A percentile compares a stretch with the other conserved stretches of the same genome.
Conservation (phyloP, 2,329 filamentous ascomycete genomes). For the Acarospora socialis region DNA sequence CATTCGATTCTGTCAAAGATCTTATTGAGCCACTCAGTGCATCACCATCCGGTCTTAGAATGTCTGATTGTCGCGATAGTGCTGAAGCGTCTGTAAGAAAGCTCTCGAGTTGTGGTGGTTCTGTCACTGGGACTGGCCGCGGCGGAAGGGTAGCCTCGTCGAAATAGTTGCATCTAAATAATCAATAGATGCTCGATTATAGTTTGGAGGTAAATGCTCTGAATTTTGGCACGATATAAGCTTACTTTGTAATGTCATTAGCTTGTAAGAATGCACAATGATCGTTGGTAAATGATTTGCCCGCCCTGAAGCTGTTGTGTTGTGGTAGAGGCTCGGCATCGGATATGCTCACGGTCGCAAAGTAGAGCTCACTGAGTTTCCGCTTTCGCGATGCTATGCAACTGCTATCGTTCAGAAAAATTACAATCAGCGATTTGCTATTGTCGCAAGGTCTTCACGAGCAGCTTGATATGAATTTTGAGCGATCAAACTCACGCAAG, state of each 20-base stretch:
- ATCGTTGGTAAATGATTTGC: slow-evolving; percentile 27
- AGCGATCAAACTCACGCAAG: slow-evolving; percentile 30
- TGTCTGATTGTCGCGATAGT: slow-evolving; percentile 3
- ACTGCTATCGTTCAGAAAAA: slow-evolving; percentile 27
- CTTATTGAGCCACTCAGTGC: no score
- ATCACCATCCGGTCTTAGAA: no score
- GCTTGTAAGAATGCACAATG: slow-evolving; percentile 41
- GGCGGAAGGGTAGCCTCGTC: slow-evolving; percentile 39
- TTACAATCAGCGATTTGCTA: slow-evolving; percentile 24
- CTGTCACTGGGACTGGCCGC: slow-evolving; percentile 19
- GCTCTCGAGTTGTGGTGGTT: slow-evolving; percentile 16
- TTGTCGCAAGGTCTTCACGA: slow-evolving; percentile 12
- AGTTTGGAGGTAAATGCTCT: no score
- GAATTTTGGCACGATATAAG: no score
- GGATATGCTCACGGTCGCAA: slow-evolving; percentile 52
- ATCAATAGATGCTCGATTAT: no score
- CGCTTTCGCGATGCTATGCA: slow-evolving; percentile 71
- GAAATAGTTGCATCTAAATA: slow-evolving; percentile 40
- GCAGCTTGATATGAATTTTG: slow-evolving; percentile 15
- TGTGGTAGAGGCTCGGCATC: slow-evolving; percentile 43
- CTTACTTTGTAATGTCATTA: slow-evolving; percentile 45
- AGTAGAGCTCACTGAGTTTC: slow-evolving; percentile 78
- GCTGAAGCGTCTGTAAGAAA: slow-evolving; percentile 1
- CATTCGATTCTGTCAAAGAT: no score
- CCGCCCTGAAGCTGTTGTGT: slow-evolving; percentile 42